These are phyloP conservation scores for Boletales sp. DNA, from an alignment of 768 basidiomycete species.

Conservation along the genomic window DNA sequence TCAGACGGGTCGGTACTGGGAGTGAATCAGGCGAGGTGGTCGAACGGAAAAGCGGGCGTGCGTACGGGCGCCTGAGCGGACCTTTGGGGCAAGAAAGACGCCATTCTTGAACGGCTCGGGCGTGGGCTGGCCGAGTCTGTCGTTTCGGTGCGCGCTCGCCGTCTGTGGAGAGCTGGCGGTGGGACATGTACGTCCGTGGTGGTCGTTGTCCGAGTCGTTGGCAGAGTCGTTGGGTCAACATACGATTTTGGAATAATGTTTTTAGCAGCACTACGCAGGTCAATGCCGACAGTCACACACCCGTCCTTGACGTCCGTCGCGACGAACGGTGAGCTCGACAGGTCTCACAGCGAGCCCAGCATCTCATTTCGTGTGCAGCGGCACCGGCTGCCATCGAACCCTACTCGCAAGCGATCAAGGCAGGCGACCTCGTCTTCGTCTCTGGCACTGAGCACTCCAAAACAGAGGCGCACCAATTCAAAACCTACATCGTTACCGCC, in stretches of 20 bases:
- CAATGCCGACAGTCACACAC: constrained; percentile 34
- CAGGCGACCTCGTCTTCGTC: constrained; percentile 80
- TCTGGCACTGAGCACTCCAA: constrained; percentile 69
- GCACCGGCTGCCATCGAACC: constrained; percentile 82
- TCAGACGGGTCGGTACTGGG: constrained; percentile 79
- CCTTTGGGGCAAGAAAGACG: constrained; percentile 97
- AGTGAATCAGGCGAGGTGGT: not conserved
- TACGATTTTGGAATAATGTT: too few relatives aligned
- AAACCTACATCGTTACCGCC: constrained; percentile 51
- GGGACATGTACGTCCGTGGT: constrained; percentile 37
- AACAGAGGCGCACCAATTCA: constrained; percentile 52
- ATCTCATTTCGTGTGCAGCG: constrained; percentile 35
- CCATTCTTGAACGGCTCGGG: constrained; percentile 82
- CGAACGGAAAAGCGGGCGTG: constrained; percentile 11
- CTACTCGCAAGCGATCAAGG: constrained; percentile 84
- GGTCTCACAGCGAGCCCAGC: too few relatives aligned
- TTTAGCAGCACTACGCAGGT: not conserved
- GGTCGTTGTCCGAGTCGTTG: too few relatives aligned
- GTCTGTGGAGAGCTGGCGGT: constrained; percentile 46
- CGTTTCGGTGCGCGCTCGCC: constrained; percentile 44
- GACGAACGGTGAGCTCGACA: constrained; percentile 21
- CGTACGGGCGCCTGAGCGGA: constrained; percentile 86
- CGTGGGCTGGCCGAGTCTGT: constrained; percentile 53
- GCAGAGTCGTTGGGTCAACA: too few relatives aligned
- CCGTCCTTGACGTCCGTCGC: constrained; percentile 34